Percentiles rank a stretch among this genome's conserved stretches.
phyloP scores from a whole-genome alignment of 495 filamentous ascomycete species.

The Gamarada debralockiae region DNA sequence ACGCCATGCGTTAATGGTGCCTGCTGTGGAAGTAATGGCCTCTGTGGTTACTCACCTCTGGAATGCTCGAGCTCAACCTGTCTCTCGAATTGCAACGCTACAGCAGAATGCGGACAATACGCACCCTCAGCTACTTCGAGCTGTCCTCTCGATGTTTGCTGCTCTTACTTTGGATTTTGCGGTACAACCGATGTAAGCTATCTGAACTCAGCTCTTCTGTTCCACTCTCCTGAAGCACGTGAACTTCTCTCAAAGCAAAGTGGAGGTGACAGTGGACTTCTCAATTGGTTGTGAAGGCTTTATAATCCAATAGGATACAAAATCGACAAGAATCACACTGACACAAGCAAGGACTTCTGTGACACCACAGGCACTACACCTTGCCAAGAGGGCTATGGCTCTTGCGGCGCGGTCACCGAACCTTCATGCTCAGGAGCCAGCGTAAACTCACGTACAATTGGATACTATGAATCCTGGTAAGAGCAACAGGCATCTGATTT shows the following conservation, averaged over 20 bases:
- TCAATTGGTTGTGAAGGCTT: no score
- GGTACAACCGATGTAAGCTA: constrained; percentile 1
- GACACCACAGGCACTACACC: neutral
- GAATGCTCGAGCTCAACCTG: constrained; percentile 1
- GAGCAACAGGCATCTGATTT: neutral
- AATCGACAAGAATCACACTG: no score
- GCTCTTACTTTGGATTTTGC: constrained; percentile 13
- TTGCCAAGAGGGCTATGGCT: constrained; percentile 7
- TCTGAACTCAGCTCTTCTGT: no score
- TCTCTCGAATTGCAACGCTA: constrained; percentile 13
- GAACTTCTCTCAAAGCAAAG: no score
- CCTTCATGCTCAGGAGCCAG: constrained; percentile 4
- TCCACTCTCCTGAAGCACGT: no score
- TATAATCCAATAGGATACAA: no score
- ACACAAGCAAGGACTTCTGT: no score
- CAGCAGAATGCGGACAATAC: constrained; percentile 12
- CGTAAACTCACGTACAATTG: constrained; percentile 1
- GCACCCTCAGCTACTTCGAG: neutral
- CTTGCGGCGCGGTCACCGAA: neutral
- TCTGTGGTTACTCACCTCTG: constrained; percentile 9
- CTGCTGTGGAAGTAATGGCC: constrained; percentile 9
- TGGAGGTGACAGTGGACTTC: no score
- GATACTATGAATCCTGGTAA: constrained; percentile 15
- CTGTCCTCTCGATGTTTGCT: constrained; percentile 20
- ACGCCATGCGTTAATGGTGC: constrained; percentile 5